Percentiles rank a stretch among this genome's conserved stretches.
phyloP scores from a whole-genome alignment of 2,329 filamentous ascomycete species.

The Calycina marina region DNA sequence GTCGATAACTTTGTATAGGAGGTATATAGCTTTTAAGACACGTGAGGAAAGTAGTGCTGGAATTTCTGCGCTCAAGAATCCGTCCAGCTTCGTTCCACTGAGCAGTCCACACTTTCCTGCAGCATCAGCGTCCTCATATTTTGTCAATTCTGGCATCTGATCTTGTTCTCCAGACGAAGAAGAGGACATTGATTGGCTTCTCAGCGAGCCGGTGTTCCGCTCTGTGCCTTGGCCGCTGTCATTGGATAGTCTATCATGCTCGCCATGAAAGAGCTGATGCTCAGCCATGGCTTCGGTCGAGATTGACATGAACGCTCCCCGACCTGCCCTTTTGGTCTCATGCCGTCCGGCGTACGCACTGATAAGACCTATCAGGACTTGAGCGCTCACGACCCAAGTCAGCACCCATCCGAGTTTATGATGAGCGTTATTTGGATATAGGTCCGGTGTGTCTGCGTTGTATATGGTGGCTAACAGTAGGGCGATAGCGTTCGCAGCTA shows the following conservation, averaged over 20 bases:
- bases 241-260: conserved; percentile 44
- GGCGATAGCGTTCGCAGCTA: conserved; percentile 47
- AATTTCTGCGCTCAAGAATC: conserved; percentile 38
- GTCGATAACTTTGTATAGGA: conserved; percentile 56
- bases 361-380: conserved; percentile 42
- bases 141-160: conserved; percentile 2
- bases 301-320: conserved; percentile 46
- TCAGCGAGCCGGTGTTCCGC: conserved; percentile 49
- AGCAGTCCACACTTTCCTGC: conserved; percentile 27
- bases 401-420: conserved; percentile 77
- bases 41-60: conserved; percentile 39
- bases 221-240: conserved; percentile 65
- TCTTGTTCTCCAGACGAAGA: conserved; percentile 28
- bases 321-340: conserved; percentile 28
- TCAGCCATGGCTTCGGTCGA: conserved; percentile 39
- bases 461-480: conserved; percentile 55
- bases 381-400: conserved; percentile 55
- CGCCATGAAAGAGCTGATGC: conserved; percentile 30
- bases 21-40: conserved; percentile 40
- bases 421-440: conserved; percentile 81
- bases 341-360: conserved; percentile 16
- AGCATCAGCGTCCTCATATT: conserved; percentile 29
- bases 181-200: conserved; percentile 50
- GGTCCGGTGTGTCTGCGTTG: conserved; percentile 66
- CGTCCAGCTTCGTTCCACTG: conserved; percentile 30